Evolutionary conservation across 495 filamentous ascomycete species (phyloP).

Genomic region (Penicillium daleae): DNA sequence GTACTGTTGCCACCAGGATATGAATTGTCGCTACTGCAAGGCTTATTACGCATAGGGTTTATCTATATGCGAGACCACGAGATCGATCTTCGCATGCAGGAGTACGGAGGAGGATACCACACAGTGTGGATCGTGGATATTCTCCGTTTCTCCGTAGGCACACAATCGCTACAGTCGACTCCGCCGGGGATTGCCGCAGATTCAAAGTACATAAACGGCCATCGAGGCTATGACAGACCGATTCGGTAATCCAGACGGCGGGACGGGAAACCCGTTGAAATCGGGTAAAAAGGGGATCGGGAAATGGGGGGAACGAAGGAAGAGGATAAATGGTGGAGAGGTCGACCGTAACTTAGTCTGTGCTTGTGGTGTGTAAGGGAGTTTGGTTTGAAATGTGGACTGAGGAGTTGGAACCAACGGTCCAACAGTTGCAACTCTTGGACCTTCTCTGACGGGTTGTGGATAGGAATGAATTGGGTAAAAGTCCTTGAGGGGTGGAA

Average conservation of each 20-base stretch:
- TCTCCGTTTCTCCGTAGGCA: not conserved
- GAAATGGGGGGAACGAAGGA: not conserved
- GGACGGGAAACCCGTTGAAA: conserved; percentile 19
- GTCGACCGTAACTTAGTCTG: not conserved
- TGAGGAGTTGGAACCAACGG: not conserved
- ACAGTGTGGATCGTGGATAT: not conserved
- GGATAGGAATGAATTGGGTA: not conserved
- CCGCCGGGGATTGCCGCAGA: not conserved
- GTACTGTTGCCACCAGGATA: not conserved
- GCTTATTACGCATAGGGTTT: no score
- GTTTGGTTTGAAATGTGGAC: not conserved
- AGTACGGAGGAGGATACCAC: no score
- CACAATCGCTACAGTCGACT: no score
- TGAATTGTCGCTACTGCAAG: no score
- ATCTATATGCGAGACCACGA: no score
- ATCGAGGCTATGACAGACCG: conserved; percentile 11
- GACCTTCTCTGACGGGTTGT: not conserved
- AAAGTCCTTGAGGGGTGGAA: conserved; percentile 5
- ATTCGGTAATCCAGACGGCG: conserved; percentile 24
- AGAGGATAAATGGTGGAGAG: not conserved
- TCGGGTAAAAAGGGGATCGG: conserved; percentile 16
- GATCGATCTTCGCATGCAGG: no score
- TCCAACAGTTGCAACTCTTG: not conserved
- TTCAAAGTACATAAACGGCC: not conserved
- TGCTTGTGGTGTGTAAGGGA: not conserved